Conservation (phyloP, 768 basidiomycete genomes). For the Tylopilus subfusipes region DNA sequence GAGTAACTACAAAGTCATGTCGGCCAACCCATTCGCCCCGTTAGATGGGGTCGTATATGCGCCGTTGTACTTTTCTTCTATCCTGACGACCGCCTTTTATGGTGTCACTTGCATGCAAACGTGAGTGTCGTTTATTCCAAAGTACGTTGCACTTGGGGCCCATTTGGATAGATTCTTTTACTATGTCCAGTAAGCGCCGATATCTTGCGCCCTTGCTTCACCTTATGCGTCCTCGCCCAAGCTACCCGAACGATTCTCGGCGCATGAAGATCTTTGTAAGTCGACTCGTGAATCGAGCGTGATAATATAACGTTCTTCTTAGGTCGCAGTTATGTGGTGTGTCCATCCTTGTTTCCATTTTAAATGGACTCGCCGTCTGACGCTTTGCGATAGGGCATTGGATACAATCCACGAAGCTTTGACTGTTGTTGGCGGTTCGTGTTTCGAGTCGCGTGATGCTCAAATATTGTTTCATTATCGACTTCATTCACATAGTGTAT, state of each 20-base stretch:
- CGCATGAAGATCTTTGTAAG: conserved; percentile 6
- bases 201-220: neutral
- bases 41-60: neutral
- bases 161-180: conserved; percentile 5
- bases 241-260: neutral
- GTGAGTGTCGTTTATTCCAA: neutral
- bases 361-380: neutral
- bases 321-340: conserved; percentile 13
- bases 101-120: conserved; percentile 12
- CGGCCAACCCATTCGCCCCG: neutral
- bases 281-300: neutral
- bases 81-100: neutral
- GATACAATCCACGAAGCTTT: neutral
- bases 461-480: neutral
- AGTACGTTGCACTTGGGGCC: too few species aligned
- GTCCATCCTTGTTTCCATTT: too few species aligned
- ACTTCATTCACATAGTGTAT: neutral
- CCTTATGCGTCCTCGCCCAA: neutral
- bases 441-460: neutral
- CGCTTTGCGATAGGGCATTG: neutral
- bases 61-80: neutral
- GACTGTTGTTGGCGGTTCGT: conserved; percentile 7
- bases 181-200: neutral
- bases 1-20: neutral
- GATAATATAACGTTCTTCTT: neutral